phyloP scores from a whole-genome alignment of 176 grass and related monocot species.

The barley (Hordeum vulgare) region DNA sequence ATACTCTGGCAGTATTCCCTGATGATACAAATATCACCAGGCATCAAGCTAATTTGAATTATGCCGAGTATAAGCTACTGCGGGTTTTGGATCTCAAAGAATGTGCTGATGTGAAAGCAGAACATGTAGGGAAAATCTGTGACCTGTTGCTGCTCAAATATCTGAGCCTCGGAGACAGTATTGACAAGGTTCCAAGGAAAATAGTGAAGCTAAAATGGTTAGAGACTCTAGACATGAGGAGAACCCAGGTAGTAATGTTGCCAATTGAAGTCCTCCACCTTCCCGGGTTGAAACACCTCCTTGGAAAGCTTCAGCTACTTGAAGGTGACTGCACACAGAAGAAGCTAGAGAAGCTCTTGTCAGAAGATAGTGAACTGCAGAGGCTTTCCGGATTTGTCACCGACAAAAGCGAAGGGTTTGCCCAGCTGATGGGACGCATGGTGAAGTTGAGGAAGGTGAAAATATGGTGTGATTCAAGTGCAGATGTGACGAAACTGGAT shows the following conservation, averaged over 20 bases:
- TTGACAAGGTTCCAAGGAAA: background rate
- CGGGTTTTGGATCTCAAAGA: background rate
- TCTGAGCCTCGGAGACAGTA: background rate
- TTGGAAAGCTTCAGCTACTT: background rate
- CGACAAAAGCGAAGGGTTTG: background rate
- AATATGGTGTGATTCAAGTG: background rate
- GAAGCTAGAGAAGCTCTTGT: background rate
- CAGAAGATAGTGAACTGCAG: background rate
- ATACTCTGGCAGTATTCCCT: background rate
- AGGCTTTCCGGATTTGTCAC: background rate
- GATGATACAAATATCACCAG: background rate
- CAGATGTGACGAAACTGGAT: background rate
- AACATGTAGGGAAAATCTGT: background rate
- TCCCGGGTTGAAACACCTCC: background rate
- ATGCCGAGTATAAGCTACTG: background rate
- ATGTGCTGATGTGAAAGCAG: background rate
- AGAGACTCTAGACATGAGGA: conserved; percentile 12
- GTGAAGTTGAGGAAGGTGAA: background rate
- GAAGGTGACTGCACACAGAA: too few relatives aligned
- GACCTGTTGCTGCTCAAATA: background rate
- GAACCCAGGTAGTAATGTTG: background rate
- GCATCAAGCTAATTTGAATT: background rate
- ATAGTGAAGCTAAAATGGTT: background rate
- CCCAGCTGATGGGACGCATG: background rate
- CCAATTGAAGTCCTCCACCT: background rate